Base-by-base conservation (phyloP, 2,329 filamentous ascomycete species). In the Penicillium sp. region DNA sequence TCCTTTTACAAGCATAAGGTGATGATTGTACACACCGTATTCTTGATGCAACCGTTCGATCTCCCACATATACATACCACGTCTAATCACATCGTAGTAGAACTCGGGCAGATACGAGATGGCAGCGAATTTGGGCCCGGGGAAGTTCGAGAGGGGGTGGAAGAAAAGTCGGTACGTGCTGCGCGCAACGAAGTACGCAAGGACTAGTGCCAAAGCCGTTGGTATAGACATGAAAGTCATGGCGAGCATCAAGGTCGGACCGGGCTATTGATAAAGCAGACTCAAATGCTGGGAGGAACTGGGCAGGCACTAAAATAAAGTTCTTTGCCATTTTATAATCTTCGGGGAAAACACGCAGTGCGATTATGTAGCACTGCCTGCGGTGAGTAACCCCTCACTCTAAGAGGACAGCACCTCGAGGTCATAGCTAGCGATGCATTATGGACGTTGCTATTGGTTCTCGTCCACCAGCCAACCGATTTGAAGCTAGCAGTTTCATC, bases 1-100 rank as follows among this genome's bases (percentile, higher is more conserved):
- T 13, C 9, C 4, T 12, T 32, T 32, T 40, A 13, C 10, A 12
- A 1, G 2, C n/a, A 20, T 2, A 20, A 5, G 17, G 24, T 29
- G 5, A 29, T 9, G 26, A 20, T 5, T 10, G 3, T 24, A 42
- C 39, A 18, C 29, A 42, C 39, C 39, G 26, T 42, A 42, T 42
- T 29, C 8, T n/a, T 42, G 9, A 20, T 42, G 39, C 39, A 42
- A 29, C 7, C 10, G 7, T 29, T 42, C 24, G 9, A 42, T n/a
- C 39, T 42, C 24, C 39, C 39, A 42, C n/a, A 42, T 27, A n/a
- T 42, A 42, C 39, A 42, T 42, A 13, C 39, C 39, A 24, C n/a
- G 23, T 21, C 12, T 27, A 17, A 42, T 18, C 20, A 42, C 39
- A 42, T 42, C 39, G 17, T 42, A n/a, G n/a, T 30, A 42, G 12